Evolutionary conservation across 148 eudicot species (phyloP).

Genomic region (Pharnaceum exiguum): DNA sequence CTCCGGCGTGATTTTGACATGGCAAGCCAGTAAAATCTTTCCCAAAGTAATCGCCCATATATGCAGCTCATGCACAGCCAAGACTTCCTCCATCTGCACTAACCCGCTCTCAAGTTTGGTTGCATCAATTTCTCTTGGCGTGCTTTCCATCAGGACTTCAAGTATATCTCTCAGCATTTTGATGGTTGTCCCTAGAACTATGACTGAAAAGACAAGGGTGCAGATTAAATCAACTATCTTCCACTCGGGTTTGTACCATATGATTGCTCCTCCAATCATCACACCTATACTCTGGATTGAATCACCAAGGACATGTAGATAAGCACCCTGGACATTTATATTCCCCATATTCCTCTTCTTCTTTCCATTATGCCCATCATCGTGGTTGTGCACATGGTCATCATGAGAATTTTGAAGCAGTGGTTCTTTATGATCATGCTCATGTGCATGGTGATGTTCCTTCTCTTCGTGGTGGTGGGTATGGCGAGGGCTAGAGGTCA

Average conservation of each 20-base stretch:
- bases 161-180: slow-evolving; percentile 74
- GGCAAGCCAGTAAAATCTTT: slow-evolving; percentile 81
- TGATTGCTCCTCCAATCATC: slow-evolving; percentile 90
- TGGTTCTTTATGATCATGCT: slow-evolving; percentile 36
- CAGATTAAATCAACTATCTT: slow-evolving; percentile 86
- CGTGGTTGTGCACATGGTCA: slow-evolving; percentile 8
- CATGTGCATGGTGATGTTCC: slow-evolving; percentile 37
- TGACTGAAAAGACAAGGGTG: slow-evolving; percentile 71
- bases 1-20: slow-evolving; percentile 69
- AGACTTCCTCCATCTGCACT: slow-evolving; percentile 75
- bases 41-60: slow-evolving; percentile 98
- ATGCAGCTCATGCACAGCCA: slow-evolving; percentile 86
- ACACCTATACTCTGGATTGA: slow-evolving; percentile 91
- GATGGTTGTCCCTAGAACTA: slow-evolving; percentile 74
- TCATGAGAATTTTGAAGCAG: slow-evolving; percentile 28
- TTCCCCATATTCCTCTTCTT: slow-evolving; percentile 53
- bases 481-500: slow-evolving; percentile 26
- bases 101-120: slow-evolving; percentile 69
- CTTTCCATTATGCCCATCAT: slow-evolving; percentile 25
- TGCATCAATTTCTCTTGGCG: slow-evolving; percentile 92
- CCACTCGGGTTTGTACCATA: slow-evolving; percentile 93
- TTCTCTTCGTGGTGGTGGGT: slow-evolving; percentile 19
- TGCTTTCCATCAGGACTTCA: slow-evolving; percentile 94
- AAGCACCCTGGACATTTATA: slow-evolving; percentile 87
- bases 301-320: slow-evolving; percentile 93